phyloP scores from a whole-genome alignment of 768 basidiomycete genomes.

The Leccinellum luteum region DNA sequence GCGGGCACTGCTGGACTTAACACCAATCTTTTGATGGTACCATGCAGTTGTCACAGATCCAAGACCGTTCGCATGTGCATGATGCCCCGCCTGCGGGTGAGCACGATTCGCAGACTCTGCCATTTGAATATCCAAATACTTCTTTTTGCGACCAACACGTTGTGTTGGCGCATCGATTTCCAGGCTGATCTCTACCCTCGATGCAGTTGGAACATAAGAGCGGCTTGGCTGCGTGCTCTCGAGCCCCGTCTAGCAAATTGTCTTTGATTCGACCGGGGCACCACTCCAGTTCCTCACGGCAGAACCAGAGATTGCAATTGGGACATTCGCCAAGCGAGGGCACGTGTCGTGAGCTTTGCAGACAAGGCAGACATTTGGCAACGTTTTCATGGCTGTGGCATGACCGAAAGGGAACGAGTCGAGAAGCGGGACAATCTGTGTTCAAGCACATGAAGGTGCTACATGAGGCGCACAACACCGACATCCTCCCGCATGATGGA shows the following conservation, averaged over 20 bases:
- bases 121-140: too few relatives aligned
- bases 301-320: slow-evolving; percentile 20
- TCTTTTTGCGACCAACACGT: too few relatives aligned
- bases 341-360: neutral
- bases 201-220: too few relatives aligned
- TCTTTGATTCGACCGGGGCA: slow-evolving; percentile 21
- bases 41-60: too few relatives aligned
- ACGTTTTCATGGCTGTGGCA: slow-evolving; percentile 10
- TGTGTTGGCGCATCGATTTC: too few relatives aligned
- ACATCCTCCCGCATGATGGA: slow-evolving; percentile 7
- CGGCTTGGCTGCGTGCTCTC: slow-evolving; percentile 13
- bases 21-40: too few relatives aligned
- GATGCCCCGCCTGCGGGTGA: too few relatives aligned
- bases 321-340: slow-evolving; percentile 21
- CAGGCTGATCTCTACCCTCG: too few relatives aligned
- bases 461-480: slow-evolving; percentile 10
- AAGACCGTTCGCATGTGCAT: too few relatives aligned
- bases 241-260: neutral
- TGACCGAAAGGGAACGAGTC: slow-evolving; percentile 13
- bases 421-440: slow-evolving; percentile 14
- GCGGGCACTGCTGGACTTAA: slow-evolving; percentile 16
- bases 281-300: slow-evolving; percentile 17
- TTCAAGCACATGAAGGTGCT: slow-evolving; percentile 17
- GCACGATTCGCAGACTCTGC: too few relatives aligned
- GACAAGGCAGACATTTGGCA: slow-evolving; percentile 10